Evolutionary conservation across 805 yeast genomes (phyloP).

Genomic region (Lipomyces yamanashiensis): DNA sequence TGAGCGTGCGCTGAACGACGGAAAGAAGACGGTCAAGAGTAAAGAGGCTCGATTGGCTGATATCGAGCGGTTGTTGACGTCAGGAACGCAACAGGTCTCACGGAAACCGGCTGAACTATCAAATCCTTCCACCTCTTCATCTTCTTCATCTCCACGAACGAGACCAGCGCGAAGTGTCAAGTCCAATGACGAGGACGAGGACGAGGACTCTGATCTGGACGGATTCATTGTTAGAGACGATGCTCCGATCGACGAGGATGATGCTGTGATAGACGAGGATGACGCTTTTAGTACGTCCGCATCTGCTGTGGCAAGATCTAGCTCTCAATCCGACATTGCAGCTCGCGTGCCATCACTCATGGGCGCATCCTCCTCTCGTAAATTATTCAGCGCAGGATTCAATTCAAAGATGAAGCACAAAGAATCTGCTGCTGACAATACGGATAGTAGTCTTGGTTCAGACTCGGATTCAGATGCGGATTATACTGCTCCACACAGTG

Average conservation of each 20-base stretch:
- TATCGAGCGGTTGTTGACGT: slow-evolving; percentile 23
- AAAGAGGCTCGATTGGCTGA: slow-evolving; percentile 31
- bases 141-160: background rate
- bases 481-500: slow-evolving; percentile 2
- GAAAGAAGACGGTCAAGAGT: slow-evolving; percentile 23
- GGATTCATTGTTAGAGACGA: slow-evolving; percentile 23
- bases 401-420: background rate
- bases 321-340: no score
- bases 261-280: slow-evolving; percentile 13
- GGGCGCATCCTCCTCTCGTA: background rate
- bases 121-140: slow-evolving; percentile 11
- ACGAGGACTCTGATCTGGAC: slow-evolving; percentile 19
- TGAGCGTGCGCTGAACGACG: slow-evolving; percentile 80
- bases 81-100: slow-evolving; percentile 6
- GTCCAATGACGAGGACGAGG: slow-evolving; percentile 2
- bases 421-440: background rate
- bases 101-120: slow-evolving; percentile 10
- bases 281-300: background rate
- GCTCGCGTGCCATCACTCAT: background rate
- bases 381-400: no score
- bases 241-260: slow-evolving; percentile 1
- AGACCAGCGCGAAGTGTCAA: background rate
- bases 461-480: slow-evolving; percentile 12
- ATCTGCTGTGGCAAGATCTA: background rate
- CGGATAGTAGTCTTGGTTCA: background rate